A percentile compares a stretch with the other conserved stretches of the same genome.
phyloP scores from a whole-genome alignment of 2,329 filamentous ascomycete genomes.

The Bretziella fagacearum region DNA sequence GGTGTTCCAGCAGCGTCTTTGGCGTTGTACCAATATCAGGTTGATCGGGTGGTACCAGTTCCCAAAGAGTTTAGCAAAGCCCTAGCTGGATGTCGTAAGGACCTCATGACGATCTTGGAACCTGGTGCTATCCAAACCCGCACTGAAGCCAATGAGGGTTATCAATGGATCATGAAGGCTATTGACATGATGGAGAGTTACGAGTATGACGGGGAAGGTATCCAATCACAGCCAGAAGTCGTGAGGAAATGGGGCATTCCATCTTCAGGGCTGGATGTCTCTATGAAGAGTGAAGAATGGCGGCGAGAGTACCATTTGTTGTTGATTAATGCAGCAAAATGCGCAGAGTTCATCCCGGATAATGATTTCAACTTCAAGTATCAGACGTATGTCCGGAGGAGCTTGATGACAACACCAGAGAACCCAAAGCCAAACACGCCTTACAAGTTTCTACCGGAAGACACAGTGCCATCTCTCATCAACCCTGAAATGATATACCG shows the following conservation, averaged over 20 bases:
- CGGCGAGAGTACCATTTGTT: constrained; percentile 69
- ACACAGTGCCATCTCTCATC: constrained; percentile 50
- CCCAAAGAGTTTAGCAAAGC: constrained; percentile 8
- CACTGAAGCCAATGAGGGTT: constrained; percentile 5
- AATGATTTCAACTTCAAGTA: constrained; percentile 43
- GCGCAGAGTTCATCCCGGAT: constrained; percentile 70
- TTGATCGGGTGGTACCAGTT: constrained; percentile 12
- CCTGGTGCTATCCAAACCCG: constrained; percentile 3
- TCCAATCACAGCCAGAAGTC: constrained; percentile 8
- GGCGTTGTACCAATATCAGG: constrained; percentile 9
- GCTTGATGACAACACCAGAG: constrained; percentile 60
- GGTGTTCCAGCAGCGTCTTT: constrained; percentile 6
- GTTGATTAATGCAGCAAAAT: constrained; percentile 58
- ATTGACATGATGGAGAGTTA: constrained; percentile 11
- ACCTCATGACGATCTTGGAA: constrained; percentile 11
- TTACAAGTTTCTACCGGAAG: constrained; percentile 45
- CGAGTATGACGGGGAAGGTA: constrained; percentile 11
- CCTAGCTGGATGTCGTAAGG: constrained; percentile 1
- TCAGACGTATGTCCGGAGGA: constrained; percentile 43
- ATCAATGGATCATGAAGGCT: constrained; percentile 3
- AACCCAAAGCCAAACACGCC: constrained; percentile 46
- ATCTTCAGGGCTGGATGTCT: constrained; percentile 42
- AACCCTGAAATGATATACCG: constrained; percentile 63
- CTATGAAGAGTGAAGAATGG: constrained; percentile 67
- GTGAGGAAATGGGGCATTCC: constrained; percentile 9